Base-by-base conservation (phyloP, 352 stramenopile species). In the Phytophthora pini region DNA sequence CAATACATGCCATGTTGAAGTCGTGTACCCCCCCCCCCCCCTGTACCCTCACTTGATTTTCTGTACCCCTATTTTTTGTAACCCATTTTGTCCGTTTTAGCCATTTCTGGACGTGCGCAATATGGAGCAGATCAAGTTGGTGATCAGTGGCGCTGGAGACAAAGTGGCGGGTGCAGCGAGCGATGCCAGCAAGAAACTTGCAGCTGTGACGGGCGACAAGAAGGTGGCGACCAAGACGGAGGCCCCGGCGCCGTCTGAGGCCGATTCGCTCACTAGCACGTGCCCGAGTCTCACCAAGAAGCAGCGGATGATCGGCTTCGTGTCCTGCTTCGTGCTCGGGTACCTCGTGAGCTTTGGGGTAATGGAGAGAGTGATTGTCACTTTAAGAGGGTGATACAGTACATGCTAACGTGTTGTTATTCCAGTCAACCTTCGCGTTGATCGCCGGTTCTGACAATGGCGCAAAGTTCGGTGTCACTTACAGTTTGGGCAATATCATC, bases 311-410 rank as follows among this genome's bases (percentile, higher is more conserved):
- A 74, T 72, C 29, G 87, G 87, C 52, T 95, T 95, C 38, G 80
- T 48, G 36, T 67, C 63, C n/a, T 95, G 87, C 72, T 95, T 95
- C 56, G 77, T 76, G 20, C 69, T 93, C 17, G 87, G 87, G 5
- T 94, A 93, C 56, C 43, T 95, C 73, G 84, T 94, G 72, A 94
- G 80, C 74, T 92, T 95, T 49, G 78, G 82, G 46, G 87, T 95
- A 80, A 61, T 71, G 54, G 7, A 4, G 29, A 44, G 26, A 10
- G 1, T n/a, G 5, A 5, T 48, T n/a, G 24, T 8, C 24, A n/a
- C 40, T 29, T 41, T 15, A 36, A 11, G 7, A 45, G 15, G 45
- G 49, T 17, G 29, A 15, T 39, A 12, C 44, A 54, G 9, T 39
- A 12, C 44, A 54, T 15, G 4, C 15, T 20, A 11, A 48, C 29